Percentiles rank a stretch among this genome's conserved stretches.
phyloP scores from a whole-genome alignment of 768 basidiomycete species.

The Tulasnella sp. region DNA sequence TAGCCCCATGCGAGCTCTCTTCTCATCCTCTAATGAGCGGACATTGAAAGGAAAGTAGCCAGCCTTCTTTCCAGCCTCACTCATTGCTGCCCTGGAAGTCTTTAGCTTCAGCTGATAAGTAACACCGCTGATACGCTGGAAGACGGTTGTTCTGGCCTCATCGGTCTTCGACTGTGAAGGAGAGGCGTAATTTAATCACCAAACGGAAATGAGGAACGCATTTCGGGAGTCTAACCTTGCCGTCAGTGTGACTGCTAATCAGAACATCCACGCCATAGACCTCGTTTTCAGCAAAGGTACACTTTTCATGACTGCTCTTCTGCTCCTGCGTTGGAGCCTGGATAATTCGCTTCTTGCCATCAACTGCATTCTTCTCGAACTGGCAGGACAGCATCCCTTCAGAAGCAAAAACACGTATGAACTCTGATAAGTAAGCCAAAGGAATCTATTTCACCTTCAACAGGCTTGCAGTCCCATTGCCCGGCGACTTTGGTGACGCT shows the following conservation, averaged over 20 bases:
- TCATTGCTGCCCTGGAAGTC: constrained; percentile 91
- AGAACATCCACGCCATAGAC: constrained; percentile 93
- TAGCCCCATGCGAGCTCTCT: constrained; percentile 86
- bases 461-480: constrained; percentile 77
- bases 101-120: constrained; percentile 98
- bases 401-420: not conserved
- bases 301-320: constrained; percentile 73
- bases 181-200: not conserved
- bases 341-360: constrained; percentile 93
- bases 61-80: constrained; percentile 95
- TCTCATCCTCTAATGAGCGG: constrained; percentile 89
- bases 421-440: not conserved
- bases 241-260: constrained; percentile 77
- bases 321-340: constrained; percentile 78
- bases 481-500: constrained; percentile 61
- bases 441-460: constrained; percentile 56
- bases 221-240: constrained; percentile 50
- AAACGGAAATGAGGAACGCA: constrained; percentile 1
- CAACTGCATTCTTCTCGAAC: constrained; percentile 87
- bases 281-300: constrained; percentile 83
- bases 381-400: constrained; percentile 91
- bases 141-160: constrained; percentile 84
- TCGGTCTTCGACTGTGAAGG: constrained; percentile 67
- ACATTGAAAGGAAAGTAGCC: constrained; percentile 98
- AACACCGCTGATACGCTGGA: constrained; percentile 73